Evolutionary conservation across 768 basidiomycete genomes (phyloP), one percentile per base, ranked within the genome.

Genomic region (Tephrocybe sp.): DNA sequence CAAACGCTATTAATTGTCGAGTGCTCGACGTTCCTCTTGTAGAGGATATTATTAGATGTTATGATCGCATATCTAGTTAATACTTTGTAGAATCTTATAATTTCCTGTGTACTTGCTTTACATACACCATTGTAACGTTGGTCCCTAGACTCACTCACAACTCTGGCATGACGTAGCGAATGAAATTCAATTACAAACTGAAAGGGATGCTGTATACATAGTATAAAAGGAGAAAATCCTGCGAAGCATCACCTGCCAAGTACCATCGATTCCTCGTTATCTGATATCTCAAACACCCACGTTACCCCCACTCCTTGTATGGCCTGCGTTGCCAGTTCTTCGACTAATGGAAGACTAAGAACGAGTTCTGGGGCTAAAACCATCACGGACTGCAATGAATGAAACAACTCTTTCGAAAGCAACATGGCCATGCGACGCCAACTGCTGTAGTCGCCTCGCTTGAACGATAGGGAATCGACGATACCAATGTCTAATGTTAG

Each of bases 61-160:
- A 20, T 49, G 40, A 39, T 33, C 33, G 19, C 31, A 49, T 41
- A 20, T 14, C 39, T n/a, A 42, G 17, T 34, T 49, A 49, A 39
- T 43, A n/a, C 23, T 23, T 26, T 45, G 34, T 50, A 54, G 53
- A 54, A 9, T 20, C 31, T 12, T 54, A 54, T 50, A 17, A 54
- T 41, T 23, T 30, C 9, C 41, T 39, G 32, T 45, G 45, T 46
- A 33, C 49, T 23, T 45, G 30, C 20, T 40, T 34, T 30, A 35
- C 22, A 31, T 10, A 31, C 44, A n/a, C n/a, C n/a, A 32, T 52
- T 47, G 39, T 26, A 45, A 34, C 42, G 35, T 45, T 41, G 44
- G 16, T 48, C n/a, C n/a, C n/a, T n/a, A 34, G 46, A 48, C 46
- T 38, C 50, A 31, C 36, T 11, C 13, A 30, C 35, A 31, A 36